phyloP scores from a whole-genome alignment of 23 red algal species.

The Agarophyton chilense region DNA sequence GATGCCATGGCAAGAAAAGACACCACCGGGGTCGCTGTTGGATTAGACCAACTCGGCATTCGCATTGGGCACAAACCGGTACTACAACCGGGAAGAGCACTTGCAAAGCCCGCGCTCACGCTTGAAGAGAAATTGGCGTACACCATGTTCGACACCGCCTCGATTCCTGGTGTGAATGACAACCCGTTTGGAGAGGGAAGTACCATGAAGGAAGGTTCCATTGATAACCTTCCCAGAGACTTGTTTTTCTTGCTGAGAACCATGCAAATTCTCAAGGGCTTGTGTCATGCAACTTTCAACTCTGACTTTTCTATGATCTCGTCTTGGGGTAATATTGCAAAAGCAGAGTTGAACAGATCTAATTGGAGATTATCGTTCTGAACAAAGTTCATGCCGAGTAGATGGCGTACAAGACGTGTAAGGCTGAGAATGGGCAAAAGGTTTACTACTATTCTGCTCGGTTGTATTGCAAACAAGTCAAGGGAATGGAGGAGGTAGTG shows the following conservation, averaged over 20 bases:
- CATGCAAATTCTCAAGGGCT: slow-evolving; percentile 76
- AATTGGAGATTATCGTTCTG: background rate
- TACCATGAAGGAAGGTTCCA: slow-evolving; percentile 49
- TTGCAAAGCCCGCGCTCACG: slow-evolving; percentile 10
- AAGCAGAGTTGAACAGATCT: slow-evolving; percentile 23
- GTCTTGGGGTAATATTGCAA: slow-evolving; percentile 31
- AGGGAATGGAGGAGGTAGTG: too few species aligned
- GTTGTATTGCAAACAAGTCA: too few species aligned
- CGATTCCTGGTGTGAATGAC: slow-evolving; percentile 51
- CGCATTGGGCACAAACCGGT: background rate
- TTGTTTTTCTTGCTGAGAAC: slow-evolving; percentile 82
- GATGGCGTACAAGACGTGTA: too few species aligned
- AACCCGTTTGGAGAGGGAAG: slow-evolving; percentile 71
- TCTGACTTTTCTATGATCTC: slow-evolving; percentile 57
- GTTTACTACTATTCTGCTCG: too few species aligned
- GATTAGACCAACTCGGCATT: slow-evolving; percentile 71
- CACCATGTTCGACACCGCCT: slow-evolving; percentile 83
- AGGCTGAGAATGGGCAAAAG: too few species aligned
- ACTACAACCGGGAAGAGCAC: background rate
- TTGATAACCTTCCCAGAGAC: slow-evolving; percentile 68
- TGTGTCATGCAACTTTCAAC: slow-evolving; percentile 51
- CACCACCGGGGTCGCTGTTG: slow-evolving; percentile 25
- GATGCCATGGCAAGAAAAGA: slow-evolving; percentile 65
- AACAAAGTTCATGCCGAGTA: too few species aligned
- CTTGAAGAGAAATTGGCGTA: slow-evolving; percentile 71